Evolutionary conservation across 768 basidiomycete species (phyloP).

Genomic region (Cyathus striatus): DNA sequence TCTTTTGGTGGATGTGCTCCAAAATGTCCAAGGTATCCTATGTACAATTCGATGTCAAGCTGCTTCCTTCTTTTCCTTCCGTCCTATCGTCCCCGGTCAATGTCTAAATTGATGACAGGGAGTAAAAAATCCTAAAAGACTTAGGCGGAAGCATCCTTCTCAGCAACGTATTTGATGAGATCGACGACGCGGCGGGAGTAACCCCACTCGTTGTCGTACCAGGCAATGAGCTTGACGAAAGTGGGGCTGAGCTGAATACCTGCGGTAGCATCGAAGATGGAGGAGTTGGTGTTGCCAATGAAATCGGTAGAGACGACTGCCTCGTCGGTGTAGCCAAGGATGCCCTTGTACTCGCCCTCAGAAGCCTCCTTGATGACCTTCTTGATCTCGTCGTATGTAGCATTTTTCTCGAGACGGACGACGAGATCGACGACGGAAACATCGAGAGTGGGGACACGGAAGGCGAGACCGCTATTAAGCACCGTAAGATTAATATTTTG

Average conservation of each 20-base stretch:
- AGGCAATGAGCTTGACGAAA: conserved; percentile 95
- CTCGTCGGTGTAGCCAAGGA: conserved; percentile 91
- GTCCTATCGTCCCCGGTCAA: too few species aligned
- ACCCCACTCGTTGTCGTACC: conserved; percentile 96
- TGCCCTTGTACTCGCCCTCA: conserved; percentile 61
- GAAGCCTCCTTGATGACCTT: conserved; percentile 74
- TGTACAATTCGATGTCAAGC: too few species aligned
- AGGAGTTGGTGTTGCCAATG: conserved; percentile 71
- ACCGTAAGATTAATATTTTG: conserved; percentile 1
- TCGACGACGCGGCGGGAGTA: conserved; percentile 94
- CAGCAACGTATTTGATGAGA: conserved; percentile 75
- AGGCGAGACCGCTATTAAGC: conserved; percentile 71
- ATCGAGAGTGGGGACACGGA: conserved; percentile 96
- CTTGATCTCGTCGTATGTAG: conserved; percentile 92
- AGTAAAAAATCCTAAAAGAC: too few species aligned
- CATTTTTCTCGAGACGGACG: conserved; percentile 81
- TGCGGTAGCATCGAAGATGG: conserved; percentile 90
- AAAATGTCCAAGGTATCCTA: too few species aligned
- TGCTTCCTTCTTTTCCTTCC: too few species aligned
- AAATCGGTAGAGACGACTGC: conserved; percentile 93
- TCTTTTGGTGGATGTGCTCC: too few species aligned
- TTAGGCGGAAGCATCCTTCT: conserved; percentile 51
- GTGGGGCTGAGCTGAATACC: conserved; percentile 89
- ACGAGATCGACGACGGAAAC: conserved; percentile 99
- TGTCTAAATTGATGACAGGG: too few species aligned